phyloP scores from a whole-genome alignment of 2,329 filamentous ascomycete genomes.

The Stachybotrys chlorohalonatus region DNA sequence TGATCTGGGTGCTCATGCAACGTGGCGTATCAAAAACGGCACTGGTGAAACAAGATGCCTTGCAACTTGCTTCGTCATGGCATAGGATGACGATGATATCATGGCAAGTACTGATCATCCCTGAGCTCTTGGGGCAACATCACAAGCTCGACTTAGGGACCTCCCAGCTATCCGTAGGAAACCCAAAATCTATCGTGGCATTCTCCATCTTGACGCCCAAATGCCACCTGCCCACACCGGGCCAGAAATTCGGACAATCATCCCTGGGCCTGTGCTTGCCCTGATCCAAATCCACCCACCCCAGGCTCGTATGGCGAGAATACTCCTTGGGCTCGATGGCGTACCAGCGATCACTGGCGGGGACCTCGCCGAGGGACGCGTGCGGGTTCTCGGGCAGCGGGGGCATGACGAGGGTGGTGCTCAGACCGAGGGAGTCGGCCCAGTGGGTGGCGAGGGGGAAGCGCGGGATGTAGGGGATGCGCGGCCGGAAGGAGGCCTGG shows the following conservation, averaged over 20 bases:
- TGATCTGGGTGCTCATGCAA: not conserved
- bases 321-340: slow-evolving; percentile 21
- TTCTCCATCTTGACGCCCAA: slow-evolving; percentile 30
- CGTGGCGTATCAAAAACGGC: not conserved
- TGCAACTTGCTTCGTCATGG: not conserved
- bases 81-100: not conserved
- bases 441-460: slow-evolving; percentile 33
- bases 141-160: slow-evolving; percentile 13
- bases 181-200: slow-evolving; percentile 19
- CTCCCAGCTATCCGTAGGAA: slow-evolving; percentile 17
- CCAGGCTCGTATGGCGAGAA: slow-evolving; percentile 23
- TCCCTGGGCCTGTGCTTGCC: slow-evolving; percentile 14
- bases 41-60: not conserved
- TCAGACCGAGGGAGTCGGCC: slow-evolving; percentile 30
- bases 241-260: slow-evolving; percentile 35
- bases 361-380: slow-evolving; percentile 30
- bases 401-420: slow-evolving; percentile 35
- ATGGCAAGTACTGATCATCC: not conserved
- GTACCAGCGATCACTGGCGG: slow-evolving; percentile 38
- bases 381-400: slow-evolving; percentile 31
- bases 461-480: slow-evolving; percentile 26
- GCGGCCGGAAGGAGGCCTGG: slow-evolving; percentile 31
- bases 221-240: slow-evolving; percentile 34
- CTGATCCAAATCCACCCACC: slow-evolving; percentile 39
- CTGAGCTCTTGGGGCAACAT: not conserved